A percentile compares a stretch with the other conserved stretches of the same genome.
Evolutionary conservation across 2,329 filamentous ascomycete genomes (phyloP).

Genomic region (Tolypocladium ophioglossoides): DNA sequence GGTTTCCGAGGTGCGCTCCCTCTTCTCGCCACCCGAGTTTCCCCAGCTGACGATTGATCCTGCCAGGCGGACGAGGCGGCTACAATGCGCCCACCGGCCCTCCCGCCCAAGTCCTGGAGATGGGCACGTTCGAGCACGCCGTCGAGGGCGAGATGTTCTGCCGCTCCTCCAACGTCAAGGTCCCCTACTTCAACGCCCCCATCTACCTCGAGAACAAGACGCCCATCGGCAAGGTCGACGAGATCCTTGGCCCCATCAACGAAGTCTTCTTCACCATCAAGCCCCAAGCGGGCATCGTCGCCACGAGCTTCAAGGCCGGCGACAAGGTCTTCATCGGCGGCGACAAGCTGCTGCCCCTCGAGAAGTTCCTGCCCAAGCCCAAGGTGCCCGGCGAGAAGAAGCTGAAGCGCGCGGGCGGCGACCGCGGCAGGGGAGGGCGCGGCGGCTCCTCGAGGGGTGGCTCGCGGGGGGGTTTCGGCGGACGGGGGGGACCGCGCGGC

Average conservation of each 20-base stretch:
- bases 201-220: constrained; percentile 99
- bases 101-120: constrained; percentile 41
- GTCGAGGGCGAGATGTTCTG: constrained; percentile 98
- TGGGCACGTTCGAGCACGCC: constrained; percentile 89
- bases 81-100: constrained; percentile 8
- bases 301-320: constrained; percentile 85
- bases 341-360: constrained; percentile 89
- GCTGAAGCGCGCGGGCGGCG: constrained; percentile 49
- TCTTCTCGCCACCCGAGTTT: neutral
- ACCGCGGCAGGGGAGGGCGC: constrained; percentile 18
- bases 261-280: constrained; percentile 98
- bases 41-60: neutral
- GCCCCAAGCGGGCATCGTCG: constrained; percentile 91
- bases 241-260: constrained; percentile 94
- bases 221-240: constrained; percentile 90
- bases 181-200: constrained; percentile 97
- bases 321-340: constrained; percentile 95
- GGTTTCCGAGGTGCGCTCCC: constrained; percentile 8
- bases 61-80: constrained; percentile 10
- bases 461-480: constrained; percentile 22
- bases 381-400: constrained; percentile 60
- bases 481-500: constrained; percentile 29
- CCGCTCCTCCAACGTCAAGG: constrained; percentile 88
- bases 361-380: constrained; percentile 93
- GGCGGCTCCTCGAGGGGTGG: constrained; percentile 16